phyloP scores from a whole-genome alignment of 768 basidiomycete genomes.

The Rhodocollybia butyracea region DNA sequence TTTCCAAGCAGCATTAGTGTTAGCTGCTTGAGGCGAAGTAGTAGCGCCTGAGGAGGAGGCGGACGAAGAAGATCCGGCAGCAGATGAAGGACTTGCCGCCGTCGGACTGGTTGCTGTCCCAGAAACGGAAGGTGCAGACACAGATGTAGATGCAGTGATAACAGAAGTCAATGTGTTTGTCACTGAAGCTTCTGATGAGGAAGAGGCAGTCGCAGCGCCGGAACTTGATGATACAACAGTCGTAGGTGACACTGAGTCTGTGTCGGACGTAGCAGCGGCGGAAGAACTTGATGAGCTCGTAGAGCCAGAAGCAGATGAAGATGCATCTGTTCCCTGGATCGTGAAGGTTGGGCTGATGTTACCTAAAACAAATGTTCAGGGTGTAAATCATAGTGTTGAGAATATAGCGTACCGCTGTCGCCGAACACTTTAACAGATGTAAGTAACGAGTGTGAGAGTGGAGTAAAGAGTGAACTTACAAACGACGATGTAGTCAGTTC shows the following conservation, averaged over 20 bases:
- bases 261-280: conserved; percentile 36
- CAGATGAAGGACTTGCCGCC: background rate
- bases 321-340: conserved; percentile 36
- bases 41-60: conserved; percentile 20
- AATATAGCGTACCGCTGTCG: no score
- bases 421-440: conserved; percentile 48
- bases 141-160: background rate
- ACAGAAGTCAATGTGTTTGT: background rate
- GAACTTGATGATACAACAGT: background rate
- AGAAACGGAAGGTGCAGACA: background rate
- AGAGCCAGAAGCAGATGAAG: no score
- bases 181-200: background rate
- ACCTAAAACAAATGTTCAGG: no score
- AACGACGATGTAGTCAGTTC: conserved; percentile 56
- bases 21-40: conserved; percentile 1
- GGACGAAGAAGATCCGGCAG: background rate
- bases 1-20: background rate
- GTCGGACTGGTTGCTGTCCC: background rate
- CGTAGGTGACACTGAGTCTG: conserved; percentile 19
- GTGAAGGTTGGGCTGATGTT: conserved; percentile 57
- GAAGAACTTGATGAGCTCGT: conserved; percentile 46
- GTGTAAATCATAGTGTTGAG: no score
- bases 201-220: background rate
- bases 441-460: conserved; percentile 1
- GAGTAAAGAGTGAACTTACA: conserved; percentile 39